Base-by-base conservation (phyloP, 2,329 filamentous ascomycete species). In the Monilinia vaccinii-corymbosi region DNA sequence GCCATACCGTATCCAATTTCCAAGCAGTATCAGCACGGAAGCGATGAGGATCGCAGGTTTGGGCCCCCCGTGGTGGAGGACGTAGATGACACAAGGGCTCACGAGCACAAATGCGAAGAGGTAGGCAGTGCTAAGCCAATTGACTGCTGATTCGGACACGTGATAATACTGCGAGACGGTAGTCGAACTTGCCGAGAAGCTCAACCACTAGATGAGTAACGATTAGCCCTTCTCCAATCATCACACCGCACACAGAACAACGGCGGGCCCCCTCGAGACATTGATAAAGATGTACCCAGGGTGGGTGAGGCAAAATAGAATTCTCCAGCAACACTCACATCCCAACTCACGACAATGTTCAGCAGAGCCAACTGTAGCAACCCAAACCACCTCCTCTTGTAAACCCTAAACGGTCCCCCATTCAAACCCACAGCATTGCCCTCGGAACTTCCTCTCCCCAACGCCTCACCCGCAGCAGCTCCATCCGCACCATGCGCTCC, bases 261-360 rank as follows among this genome's bases (percentile, higher is more conserved):
- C 21, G 18, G 28, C n/a, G n/a, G 21, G 2, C 23, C 13, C 23
- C 8, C 16, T 5, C 25, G 10, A 42, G 25, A 31, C 7, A 11
- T 5, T 11, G 23, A 18, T 16, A 18, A 3, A 42, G 6, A 16
- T 9, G 1, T 16, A 21, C 11, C n/a, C n/a, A n/a, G n/a, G n/a
- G n/a, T n/a, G n/a, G 5, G 45, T 34, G 7, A 31, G n/a, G 16
- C 28, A 9, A 45, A 36, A 16, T 21, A 25, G 23, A 55, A 55
- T 44, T 44, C 13, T n/a, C 3, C 23, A 44, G 51, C 9, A 53
- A 32, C 44, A 85, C 90, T 79, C 81, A 94, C 90, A 82, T 95
- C 91, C 93, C 93, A 97, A 70, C 89, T 95, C 46, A 96, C 87
- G 62, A 97, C 84, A 60, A 97, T 87, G 72, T 97, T 99, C 75